A percentile compares a stretch with the other conserved stretches of the same genome.
These are phyloP conservation scores for Hibiscus syriacus DNA, from an alignment of 345 rosid species.

Conservation along the genomic window DNA sequence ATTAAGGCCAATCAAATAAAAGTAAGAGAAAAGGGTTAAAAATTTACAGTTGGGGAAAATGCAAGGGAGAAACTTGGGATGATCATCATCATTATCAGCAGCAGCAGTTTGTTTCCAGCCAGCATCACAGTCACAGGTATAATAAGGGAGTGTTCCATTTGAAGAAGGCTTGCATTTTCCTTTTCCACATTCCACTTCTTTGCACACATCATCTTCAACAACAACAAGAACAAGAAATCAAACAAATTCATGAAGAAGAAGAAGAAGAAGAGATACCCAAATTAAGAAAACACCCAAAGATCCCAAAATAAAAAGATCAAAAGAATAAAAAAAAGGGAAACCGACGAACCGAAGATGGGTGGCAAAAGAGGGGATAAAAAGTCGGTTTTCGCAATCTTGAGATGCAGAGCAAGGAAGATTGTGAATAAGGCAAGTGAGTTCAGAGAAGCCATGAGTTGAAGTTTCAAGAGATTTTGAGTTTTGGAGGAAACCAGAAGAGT, in stretches of 20 bases:
- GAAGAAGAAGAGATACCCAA: constrained; percentile 4
- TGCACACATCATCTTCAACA: constrained; percentile 44
- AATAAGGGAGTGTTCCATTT: constrained; percentile 21
- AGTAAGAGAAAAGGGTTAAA: constrained; percentile 10
- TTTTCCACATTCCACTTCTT: constrained; percentile 49
- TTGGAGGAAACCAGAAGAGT: too few species aligned
- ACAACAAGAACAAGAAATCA: neutral
- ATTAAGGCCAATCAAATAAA: too few species aligned
- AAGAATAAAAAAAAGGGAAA: neutral
- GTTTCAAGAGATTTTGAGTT: too few species aligned
- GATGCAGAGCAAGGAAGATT: constrained; percentile 19
- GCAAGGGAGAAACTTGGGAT: constrained; percentile 77
- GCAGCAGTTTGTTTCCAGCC: constrained; percentile 61
- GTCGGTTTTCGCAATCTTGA: constrained; percentile 22
- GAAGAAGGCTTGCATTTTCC: constrained; percentile 51
- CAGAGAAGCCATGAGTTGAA: constrained; percentile 22
- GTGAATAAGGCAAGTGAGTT: constrained; percentile 13
- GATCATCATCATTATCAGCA: constrained; percentile 8
- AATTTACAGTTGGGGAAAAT: constrained; percentile 54
- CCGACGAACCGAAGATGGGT: constrained; percentile 26
- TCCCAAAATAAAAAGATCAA: neutral
- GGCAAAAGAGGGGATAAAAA: constrained; percentile 23
- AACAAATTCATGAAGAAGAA: too few species aligned
- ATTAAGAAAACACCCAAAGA: neutral
- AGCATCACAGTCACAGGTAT: constrained; percentile 55